These are phyloP conservation scores for Lagerstroemia speciosa DNA, from an alignment of 345 rosid genomes.

Conservation along the genomic window DNA sequence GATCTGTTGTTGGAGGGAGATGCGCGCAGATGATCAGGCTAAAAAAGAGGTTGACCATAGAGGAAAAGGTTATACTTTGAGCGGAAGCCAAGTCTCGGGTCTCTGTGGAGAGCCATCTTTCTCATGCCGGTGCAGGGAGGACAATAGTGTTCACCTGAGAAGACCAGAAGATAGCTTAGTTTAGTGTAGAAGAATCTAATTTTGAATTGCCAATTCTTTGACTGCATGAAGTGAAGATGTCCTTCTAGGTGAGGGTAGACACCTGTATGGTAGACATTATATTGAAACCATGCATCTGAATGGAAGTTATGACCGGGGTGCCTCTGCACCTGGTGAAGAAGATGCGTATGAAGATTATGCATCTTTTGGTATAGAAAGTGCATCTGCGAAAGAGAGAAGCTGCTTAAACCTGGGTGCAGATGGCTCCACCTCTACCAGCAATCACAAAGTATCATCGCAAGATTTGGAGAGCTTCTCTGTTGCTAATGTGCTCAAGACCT, in stretches of 20 bases:
- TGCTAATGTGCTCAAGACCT: conserved; percentile 77
- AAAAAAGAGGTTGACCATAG: conserved; percentile 12
- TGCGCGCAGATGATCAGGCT: conserved; percentile 21
- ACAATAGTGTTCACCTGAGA: conserved; percentile 18
- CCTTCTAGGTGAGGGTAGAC: conserved; percentile 16
- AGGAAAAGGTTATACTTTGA: conserved; percentile 8
- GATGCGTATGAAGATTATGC: conserved; percentile 30
- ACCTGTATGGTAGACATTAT: conserved; percentile 17
- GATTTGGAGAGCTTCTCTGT: conserved; percentile 34
- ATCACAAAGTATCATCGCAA: conserved; percentile 22
- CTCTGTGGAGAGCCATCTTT: conserved; percentile 34
- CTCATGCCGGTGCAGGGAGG: conserved; percentile 31
- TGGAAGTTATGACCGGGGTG: conserved; percentile 24
- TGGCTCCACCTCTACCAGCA: conserved; percentile 23
- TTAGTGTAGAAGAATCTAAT: conserved; percentile 17
- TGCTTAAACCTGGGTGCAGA: conserved; percentile 24
- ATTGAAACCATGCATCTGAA: conserved; percentile 39
- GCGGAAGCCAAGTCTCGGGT: conserved; percentile 19
- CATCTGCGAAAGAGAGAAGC: conserved; percentile 22
- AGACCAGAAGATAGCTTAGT: conserved; percentile 11
- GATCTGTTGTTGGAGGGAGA: conserved; percentile 22
- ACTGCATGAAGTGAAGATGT: conserved; percentile 18
- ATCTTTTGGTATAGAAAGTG: conserved; percentile 56
- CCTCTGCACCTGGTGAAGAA: conserved; percentile 21
- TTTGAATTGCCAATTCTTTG: conserved; percentile 29